These are phyloP conservation scores for Ogataea thermomethanolica DNA, from an alignment of 805 yeast genomes.

Conservation along the genomic window DNA sequence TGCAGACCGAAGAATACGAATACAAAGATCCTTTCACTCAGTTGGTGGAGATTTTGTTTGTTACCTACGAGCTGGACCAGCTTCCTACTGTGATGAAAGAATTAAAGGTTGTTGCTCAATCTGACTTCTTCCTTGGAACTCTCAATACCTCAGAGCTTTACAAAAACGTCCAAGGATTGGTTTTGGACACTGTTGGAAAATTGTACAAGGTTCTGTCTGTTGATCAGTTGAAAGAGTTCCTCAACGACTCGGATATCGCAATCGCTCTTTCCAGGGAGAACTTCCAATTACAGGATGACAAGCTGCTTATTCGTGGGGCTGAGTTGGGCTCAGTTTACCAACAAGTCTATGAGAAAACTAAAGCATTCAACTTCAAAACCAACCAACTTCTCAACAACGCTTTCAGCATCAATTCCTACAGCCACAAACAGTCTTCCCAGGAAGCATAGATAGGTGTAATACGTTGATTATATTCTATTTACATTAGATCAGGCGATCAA, in stretches of 20 bases:
- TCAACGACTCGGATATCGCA: constrained; percentile 26
- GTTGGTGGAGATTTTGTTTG: constrained; percentile 51
- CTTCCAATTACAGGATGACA: constrained; percentile 46
- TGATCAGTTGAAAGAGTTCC: constrained; percentile 17
- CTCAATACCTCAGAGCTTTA: constrained; percentile 30
- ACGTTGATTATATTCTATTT: constrained; percentile 13
- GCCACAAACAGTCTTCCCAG: constrained; percentile 12
- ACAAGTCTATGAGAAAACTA: constrained; percentile 65
- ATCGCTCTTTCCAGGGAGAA: constrained; percentile 15
- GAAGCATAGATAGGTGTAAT: constrained; percentile 9
- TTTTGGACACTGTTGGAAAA: constrained; percentile 26
- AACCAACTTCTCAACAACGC: constrained; percentile 52
- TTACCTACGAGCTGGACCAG: constrained; percentile 55
- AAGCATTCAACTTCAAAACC: constrained; percentile 57
- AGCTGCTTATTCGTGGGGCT: constrained; percentile 49
- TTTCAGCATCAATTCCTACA: constrained; percentile 23
- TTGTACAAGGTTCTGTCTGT: constrained; percentile 24
- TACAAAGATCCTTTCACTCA: constrained; percentile 61
- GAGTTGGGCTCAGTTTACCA: constrained; percentile 58
- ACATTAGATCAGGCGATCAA: constrained; percentile 1
- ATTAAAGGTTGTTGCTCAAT: constrained; percentile 44
- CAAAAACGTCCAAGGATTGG: constrained; percentile 23
- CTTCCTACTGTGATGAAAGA: constrained; percentile 47
- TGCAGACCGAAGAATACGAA: constrained; percentile 61
- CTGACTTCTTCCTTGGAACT: constrained; percentile 57